Evolutionary conservation across 805 yeast species (phyloP), one percentile per base, ranked within the genome.

Genomic region (Blastobotrys peoriensis): DNA sequence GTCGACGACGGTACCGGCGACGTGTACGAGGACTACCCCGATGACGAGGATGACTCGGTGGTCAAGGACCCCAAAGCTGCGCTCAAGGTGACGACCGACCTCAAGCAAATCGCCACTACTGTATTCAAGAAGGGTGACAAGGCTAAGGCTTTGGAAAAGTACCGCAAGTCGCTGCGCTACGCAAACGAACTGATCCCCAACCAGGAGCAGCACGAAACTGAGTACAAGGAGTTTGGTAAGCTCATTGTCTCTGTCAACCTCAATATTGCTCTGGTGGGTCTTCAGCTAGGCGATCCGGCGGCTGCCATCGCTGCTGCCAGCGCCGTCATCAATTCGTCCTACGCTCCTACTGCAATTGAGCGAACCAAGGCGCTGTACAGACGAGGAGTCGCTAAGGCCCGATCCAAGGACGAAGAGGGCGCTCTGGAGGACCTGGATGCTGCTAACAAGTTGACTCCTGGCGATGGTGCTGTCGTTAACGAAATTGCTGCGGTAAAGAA

Each of bases 1-100:
- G 61, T 70, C 43, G 96, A 86, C 47, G 96, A 87, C 59, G 89
- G 86, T 17, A 83, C 86, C 18, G 96, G 96, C 38, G 97, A 89
- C 63, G 66, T 71, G 28, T 87, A 79, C 62, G 96, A 86, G 55
- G 89, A 81, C 38, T 70, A 71, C 19, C 70, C 89, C 44, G 83
- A 75, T 25, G 95, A 85, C 60, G 93, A 89, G 62, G 77, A 77
- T 45, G 33, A 40, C 30, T 69, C 68, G 39, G 74, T 86, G 40
- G 81, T 83, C 57, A 52, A 73, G 21, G 69, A 51, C n/a, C 79
- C 86, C n/a, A 78, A 75, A 36, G 68, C 80, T 6, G 95, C 86
- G 3, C 69, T 84, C 50, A 68, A 69, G 27, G 93, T 87, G 2
- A 78, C 82, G 28, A 70, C 69, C 34, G 64, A 69, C 23, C 74